Evolutionary conservation across 2,329 filamentous ascomycete species (phyloP).

Genomic region (Claviceps spartinae): DNA sequence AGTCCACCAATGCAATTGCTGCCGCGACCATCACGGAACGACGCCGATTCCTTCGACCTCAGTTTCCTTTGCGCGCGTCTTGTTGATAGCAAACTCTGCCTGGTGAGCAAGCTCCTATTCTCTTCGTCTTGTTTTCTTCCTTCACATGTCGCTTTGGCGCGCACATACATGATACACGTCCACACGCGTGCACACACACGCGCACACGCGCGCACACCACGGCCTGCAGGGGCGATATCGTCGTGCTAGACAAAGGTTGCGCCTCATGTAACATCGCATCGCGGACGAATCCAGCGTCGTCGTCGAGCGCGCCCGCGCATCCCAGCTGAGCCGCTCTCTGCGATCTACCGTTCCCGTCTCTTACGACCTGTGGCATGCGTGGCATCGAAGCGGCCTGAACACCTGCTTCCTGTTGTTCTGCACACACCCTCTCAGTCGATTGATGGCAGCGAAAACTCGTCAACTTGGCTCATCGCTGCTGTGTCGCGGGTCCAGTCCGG

Average conservation of each 20-base stretch:
- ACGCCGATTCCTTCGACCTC: slow-evolving; percentile 9
- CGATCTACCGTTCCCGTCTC: not conserved
- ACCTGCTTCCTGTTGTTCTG: not conserved
- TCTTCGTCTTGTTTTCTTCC: not conserved
- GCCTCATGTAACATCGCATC: slow-evolving; percentile 7
- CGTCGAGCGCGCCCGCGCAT: slow-evolving; percentile 1
- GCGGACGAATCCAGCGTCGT: slow-evolving; percentile 5
- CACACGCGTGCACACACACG: no score
- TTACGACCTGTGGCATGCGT: not conserved
- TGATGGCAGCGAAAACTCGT: not conserved
- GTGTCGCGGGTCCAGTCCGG: not conserved
- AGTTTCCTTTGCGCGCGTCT: slow-evolving; percentile 1
- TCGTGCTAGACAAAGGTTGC: slow-evolving; percentile 4
- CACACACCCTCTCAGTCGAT: not conserved
- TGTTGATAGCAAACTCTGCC: not conserved
- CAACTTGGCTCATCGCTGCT: not conserved
- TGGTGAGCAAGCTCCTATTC: slow-evolving; percentile 2
- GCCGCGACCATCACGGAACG: slow-evolving; percentile 6
- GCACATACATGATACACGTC: no score
- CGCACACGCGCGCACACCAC: not conserved
- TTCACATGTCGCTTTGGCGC: not conserved
- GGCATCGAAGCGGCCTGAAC: not conserved
- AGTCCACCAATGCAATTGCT: slow-evolving; percentile 7
- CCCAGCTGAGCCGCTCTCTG: not conserved
- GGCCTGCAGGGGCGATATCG: not conserved